Conservation (phyloP, 2,329 filamentous ascomycete genomes). For the Mycocentrospora acerina region DNA sequence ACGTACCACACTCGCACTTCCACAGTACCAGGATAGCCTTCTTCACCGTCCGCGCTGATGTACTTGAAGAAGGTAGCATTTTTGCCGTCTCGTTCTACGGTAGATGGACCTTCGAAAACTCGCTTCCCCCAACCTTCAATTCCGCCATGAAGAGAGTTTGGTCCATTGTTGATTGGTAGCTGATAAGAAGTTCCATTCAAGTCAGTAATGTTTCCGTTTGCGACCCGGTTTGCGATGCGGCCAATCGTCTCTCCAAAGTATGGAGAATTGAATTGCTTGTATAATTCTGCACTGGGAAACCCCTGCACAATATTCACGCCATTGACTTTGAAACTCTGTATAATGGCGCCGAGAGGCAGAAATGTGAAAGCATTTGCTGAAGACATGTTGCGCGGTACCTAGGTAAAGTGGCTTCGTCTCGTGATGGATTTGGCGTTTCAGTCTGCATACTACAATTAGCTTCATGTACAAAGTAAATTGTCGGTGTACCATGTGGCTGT, state of each 20-base stretch:
- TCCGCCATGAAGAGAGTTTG: slow-evolving; percentile 63
- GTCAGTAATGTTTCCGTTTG: slow-evolving; percentile 66
- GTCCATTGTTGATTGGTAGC: slow-evolving; percentile 73
- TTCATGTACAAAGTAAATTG: no score
- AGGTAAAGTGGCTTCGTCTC: slow-evolving; percentile 1
- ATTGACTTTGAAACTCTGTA: slow-evolving; percentile 77
- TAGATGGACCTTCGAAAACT: slow-evolving; percentile 71
- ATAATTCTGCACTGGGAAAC: slow-evolving; percentile 75
- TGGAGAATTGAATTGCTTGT: slow-evolving; percentile 71
- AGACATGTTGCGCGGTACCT: slow-evolving; percentile 34
- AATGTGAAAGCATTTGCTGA: slow-evolving; percentile 54
- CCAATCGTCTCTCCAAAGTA: slow-evolving; percentile 96
- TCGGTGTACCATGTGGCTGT: no score
- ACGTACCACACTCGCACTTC: slow-evolving; percentile 78
- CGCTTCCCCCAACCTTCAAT: slow-evolving; percentile 78
- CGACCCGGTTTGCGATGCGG: slow-evolving; percentile 77
- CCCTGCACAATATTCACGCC: slow-evolving; percentile 85
- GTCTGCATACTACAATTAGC: slow-evolving; percentile 1
- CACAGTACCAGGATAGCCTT: slow-evolving; percentile 86
- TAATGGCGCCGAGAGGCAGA: slow-evolving; percentile 74
- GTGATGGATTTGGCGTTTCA: slow-evolving; percentile 1
- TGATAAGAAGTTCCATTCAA: slow-evolving; percentile 72
- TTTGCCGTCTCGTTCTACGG: slow-evolving; percentile 52
- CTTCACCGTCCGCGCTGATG: slow-evolving; percentile 76
- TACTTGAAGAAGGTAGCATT: slow-evolving; percentile 52